Base-by-base conservation (phyloP, 228 moss, liverwort and hornwort genomes). In the Sphagnum fallax region DNA sequence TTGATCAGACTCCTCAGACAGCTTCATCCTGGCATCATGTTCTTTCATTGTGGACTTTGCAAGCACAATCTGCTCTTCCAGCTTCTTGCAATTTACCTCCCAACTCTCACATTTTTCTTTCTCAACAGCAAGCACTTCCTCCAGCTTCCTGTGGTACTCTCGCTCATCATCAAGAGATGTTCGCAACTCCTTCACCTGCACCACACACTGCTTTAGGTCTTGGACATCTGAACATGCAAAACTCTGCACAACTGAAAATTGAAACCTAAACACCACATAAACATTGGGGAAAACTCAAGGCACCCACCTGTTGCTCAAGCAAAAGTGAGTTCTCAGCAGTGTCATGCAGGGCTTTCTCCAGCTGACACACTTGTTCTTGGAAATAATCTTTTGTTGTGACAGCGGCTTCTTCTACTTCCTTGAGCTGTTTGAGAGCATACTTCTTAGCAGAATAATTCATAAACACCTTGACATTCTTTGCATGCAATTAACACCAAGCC, bases 221-320 rank as follows among this genome's bases (percentile, higher is more conserved):
- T 32, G 32, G 32, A 32, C 32, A 32, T 32, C 32, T 32, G 32
- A 32, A 32, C 32, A 32, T 32, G 32, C 32, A 32, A 32, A 32
- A 32, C 32, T 32, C 32, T 32, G 32, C 32, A 32, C 32, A 32
- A 32, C 32, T 32, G 32, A 32, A 32, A 32, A 32, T 32, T 32
- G 32, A 32, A 32, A 32, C 32, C 32, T 32, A 32, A 32, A 32
- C 3, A 32, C 32, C 32, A 32, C 32, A 32, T 32, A 32, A 32
- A 32, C 2, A 32, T 32, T 32, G 2, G 32, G 32, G 32, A 32
- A 32, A 32, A 32, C 32, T 32, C 53, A 47, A 32, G 52, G 60
- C 49, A 65, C 82, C 67, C 65, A 89, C 93, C 91, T 80, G 81
- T 74, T 89, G 77, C 69, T 77, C 75, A 48, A 79, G 81, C 16